phyloP scores from a whole-genome alignment of 352 stramenopile species.

The Elongisporangium undulatum region DNA sequence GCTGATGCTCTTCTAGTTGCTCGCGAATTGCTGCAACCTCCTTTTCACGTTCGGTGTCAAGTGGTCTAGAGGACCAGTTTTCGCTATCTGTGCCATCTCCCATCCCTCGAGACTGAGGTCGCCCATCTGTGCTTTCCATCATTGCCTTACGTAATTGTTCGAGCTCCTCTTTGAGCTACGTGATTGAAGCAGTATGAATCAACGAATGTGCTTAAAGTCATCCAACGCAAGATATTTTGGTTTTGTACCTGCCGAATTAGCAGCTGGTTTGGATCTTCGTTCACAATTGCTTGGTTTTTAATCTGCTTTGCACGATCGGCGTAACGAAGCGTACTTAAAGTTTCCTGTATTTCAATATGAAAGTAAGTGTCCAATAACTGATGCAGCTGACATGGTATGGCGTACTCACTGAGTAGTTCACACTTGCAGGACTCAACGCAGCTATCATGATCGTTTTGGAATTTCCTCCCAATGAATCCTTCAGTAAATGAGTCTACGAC shows the following conservation, averaged over 20 bases:
- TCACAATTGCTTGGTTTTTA: slow-evolving; percentile 91
- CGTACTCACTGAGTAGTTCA: slow-evolving; percentile 75
- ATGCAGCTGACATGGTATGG: neutral
- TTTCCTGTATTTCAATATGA: slow-evolving; percentile 54
- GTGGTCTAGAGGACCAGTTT: slow-evolving; percentile 11
- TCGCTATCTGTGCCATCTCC: slow-evolving; percentile 13
- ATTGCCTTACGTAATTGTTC: slow-evolving; percentile 64
- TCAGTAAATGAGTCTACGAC: slow-evolving; percentile 72
- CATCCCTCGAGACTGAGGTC: slow-evolving; percentile 44
- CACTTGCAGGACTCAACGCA: slow-evolving; percentile 77
- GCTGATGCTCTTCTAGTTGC: slow-evolving; percentile 75
- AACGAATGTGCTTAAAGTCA: neutral
- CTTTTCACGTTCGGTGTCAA: slow-evolving; percentile 43
- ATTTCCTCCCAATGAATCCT: slow-evolving; percentile 84
- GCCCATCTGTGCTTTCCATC: slow-evolving; percentile 53
- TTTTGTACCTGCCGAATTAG: slow-evolving; percentile 66
- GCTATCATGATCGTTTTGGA: slow-evolving; percentile 92
- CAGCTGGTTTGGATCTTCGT: slow-evolving; percentile 89
- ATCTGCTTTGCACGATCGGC: slow-evolving; percentile 91
- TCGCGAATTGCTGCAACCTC: slow-evolving; percentile 63
- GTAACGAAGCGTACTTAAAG: slow-evolving; percentile 88
- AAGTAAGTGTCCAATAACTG: neutral
- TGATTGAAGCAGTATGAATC: neutral
- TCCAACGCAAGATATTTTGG: neutral
- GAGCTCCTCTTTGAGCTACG: slow-evolving; percentile 77